A percentile compares a stretch with the other conserved stretches of the same genome.
Conservation (phyloP, 192 early-diverging fungal species). For the Mortierella alpina region DNA sequence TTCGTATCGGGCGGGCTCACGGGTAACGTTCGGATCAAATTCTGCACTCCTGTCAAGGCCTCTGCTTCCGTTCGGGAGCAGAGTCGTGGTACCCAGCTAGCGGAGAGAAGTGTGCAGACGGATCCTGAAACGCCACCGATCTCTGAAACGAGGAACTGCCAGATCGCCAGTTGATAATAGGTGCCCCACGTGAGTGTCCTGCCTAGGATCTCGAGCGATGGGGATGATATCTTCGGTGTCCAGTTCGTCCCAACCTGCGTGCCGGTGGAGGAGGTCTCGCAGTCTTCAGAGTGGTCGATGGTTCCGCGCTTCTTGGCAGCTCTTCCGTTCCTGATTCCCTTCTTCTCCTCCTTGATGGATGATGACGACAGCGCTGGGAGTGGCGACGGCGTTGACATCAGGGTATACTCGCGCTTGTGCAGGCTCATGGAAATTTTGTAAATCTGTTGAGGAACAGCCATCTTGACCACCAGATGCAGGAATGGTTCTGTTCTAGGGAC, state of each 20-base stretch:
- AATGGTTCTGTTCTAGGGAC: conserved; percentile 49
- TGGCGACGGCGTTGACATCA: conserved; percentile 16
- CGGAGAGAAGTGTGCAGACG: conserved; percentile 12
- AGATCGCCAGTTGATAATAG: conserved; percentile 69
- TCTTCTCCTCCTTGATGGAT: conserved; percentile 1
- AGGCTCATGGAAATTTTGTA: conserved; percentile 50
- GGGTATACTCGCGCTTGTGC: conserved; percentile 9
- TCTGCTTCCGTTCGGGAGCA: conserved; percentile 46
- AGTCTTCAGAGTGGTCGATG: background rate
- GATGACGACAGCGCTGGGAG: background rate
- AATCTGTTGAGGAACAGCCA: conserved; percentile 65
- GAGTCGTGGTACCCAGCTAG: conserved; percentile 20
- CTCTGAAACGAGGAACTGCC: conserved; percentile 64
- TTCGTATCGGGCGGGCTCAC: conserved; percentile 17
- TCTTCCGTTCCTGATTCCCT: background rate
- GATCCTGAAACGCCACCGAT: conserved; percentile 34
- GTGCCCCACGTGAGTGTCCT: conserved; percentile 58
- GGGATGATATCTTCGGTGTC: conserved; percentile 13
- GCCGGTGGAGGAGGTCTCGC: background rate
- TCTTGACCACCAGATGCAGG: conserved; percentile 46
- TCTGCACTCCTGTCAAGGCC: conserved; percentile 58
- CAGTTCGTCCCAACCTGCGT: background rate
- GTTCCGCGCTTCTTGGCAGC: conserved; percentile 11
- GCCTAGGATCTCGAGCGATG: conserved; percentile 17
- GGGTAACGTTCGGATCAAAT: conserved; percentile 51